Evolutionary conservation across 2,329 filamentous ascomycete species (phyloP).

Genomic region (Tricladium varicosporioides): DNA sequence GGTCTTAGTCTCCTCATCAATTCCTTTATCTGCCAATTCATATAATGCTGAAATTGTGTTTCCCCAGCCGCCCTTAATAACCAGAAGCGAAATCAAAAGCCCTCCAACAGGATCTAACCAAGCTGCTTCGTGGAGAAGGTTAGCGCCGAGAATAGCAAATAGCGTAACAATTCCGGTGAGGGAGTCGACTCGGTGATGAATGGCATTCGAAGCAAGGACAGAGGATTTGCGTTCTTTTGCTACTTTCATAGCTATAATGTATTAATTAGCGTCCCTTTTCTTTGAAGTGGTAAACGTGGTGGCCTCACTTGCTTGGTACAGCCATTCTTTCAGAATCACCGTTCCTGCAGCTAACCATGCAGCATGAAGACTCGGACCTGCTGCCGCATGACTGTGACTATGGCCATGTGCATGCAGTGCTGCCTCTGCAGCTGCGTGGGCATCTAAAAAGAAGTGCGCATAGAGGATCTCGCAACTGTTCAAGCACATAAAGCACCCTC

Average conservation of each 20-base stretch:
- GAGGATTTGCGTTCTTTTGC: conserved; percentile 92
- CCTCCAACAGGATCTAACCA: conserved; percentile 96
- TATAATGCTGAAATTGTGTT: conserved; percentile 81
- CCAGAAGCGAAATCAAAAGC: conserved; percentile 87
- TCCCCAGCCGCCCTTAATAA: conserved; percentile 82
- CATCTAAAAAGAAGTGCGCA: conserved; percentile 69
- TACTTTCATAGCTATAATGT: conserved; percentile 78
- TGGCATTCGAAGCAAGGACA: conserved; percentile 90
- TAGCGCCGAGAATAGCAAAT: conserved; percentile 83
- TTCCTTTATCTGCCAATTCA: conserved; percentile 86
- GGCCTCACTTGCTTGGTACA: conserved; percentile 89
- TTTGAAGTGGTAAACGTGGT: neutral
- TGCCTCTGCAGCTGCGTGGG: conserved; percentile 50
- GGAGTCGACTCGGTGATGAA: conserved; percentile 95
- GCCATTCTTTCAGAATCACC: conserved; percentile 91
- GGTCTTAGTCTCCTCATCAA: conserved; percentile 79
- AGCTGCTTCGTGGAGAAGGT: conserved; percentile 77
- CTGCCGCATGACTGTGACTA: conserved; percentile 59
- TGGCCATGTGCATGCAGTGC: conserved; percentile 58
- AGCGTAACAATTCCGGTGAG: conserved; percentile 93
- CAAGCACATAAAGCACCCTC: conserved; percentile 89
- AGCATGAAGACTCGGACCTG: conserved; percentile 83
- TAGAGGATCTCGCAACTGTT: conserved; percentile 70
- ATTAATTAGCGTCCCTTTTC: conserved; percentile 29
- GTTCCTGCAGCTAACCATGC: conserved; percentile 92